These are phyloP conservation scores for Candida chilensis DNA, from an alignment of 805 yeast species.

Conservation along the genomic window DNA sequence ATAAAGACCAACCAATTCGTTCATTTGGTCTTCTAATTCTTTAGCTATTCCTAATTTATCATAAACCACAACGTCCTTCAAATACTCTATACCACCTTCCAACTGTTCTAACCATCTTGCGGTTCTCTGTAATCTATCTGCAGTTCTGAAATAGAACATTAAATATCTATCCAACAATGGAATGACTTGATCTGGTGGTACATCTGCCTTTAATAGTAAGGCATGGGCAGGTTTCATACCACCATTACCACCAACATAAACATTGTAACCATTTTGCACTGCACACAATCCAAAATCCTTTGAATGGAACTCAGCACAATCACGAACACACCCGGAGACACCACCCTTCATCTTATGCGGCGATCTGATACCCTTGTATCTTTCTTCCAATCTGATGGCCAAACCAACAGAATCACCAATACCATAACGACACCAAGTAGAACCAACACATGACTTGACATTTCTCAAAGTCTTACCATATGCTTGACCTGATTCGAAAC, in stretches of 20 bases:
- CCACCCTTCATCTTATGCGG: constrained; percentile 29
- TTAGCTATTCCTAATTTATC: constrained; percentile 23
- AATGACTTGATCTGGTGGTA: constrained; percentile 22
- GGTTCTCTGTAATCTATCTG: constrained; percentile 24
- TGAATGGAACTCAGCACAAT: constrained; percentile 26
- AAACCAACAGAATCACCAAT: constrained; percentile 28
- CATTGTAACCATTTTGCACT: constrained; percentile 22
- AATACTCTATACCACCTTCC: constrained; percentile 24
- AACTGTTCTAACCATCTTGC: constrained; percentile 25
- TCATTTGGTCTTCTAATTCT: constrained; percentile 22
- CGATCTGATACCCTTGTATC: constrained; percentile 24
- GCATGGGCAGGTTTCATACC: constrained; percentile 31
- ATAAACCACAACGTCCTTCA: constrained; percentile 18
- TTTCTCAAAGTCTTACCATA: constrained; percentile 24
- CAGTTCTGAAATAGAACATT: constrained; percentile 26
- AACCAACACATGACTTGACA: constrained; percentile 27
- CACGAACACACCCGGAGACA: constrained; percentile 26
- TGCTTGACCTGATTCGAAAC: constrained; percentile 27
- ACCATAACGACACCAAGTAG: constrained; percentile 27
- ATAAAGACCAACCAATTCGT: constrained; percentile 17
- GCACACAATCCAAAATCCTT: constrained; percentile 27
- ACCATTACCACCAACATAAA: constrained; percentile 27
- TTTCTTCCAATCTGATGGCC: constrained; percentile 22
- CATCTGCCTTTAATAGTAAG: constrained; percentile 17
- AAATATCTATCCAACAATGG: constrained; percentile 23